A percentile compares a stretch with the other conserved stretches of the same genome.
Conservation (phyloP, 2,329 filamentous ascomycete species). For the Aspergillus ibericus region DNA sequence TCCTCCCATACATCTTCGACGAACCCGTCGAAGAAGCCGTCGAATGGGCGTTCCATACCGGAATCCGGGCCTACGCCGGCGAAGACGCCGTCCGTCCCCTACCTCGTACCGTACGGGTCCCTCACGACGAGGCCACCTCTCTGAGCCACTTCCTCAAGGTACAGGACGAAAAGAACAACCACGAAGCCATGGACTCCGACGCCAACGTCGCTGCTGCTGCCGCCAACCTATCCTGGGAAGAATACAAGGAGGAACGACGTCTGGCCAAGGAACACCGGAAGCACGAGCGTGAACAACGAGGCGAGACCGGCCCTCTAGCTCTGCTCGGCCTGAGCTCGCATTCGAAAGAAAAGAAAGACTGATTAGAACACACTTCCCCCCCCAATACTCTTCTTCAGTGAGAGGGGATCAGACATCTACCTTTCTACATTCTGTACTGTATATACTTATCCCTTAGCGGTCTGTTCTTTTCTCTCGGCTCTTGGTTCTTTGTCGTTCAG, state of each 20-base stretch:
- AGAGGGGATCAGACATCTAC: not conserved
- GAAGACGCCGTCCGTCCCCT: slow-evolving; percentile 52
- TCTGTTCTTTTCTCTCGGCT: not conserved
- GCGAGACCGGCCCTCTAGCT: slow-evolving; percentile 13
- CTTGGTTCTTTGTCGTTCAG: not conserved
- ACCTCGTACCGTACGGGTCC: slow-evolving; percentile 15
- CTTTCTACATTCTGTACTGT: not conserved
- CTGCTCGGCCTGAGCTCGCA: slow-evolving; percentile 15
- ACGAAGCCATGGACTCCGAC: not conserved
- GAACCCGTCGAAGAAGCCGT: slow-evolving; percentile 89
- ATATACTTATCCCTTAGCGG: slow-evolving; percentile 4
- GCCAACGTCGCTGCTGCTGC: slow-evolving; percentile 9
- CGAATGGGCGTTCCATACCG: slow-evolving; percentile 85
- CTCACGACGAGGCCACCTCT: slow-evolving; percentile 19
- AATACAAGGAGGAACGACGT: slow-evolving; percentile 32
- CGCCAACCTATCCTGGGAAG: slow-evolving; percentile 34
- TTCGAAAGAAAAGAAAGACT: slow-evolving; percentile 20
- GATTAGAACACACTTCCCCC: not conserved
- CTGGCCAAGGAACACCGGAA: slow-evolving; percentile 30
- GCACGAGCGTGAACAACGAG: slow-evolving; percentile 21
- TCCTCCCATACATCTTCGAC: slow-evolving; percentile 82
- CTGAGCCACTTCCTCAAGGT: slow-evolving; percentile 23
- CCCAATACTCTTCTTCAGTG: not conserved
- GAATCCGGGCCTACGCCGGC: slow-evolving; percentile 71
- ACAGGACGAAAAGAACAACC: slow-evolving; percentile 19